Base-by-base conservation (phyloP, 495 filamentous ascomycete species). In the Aspergillus affinis region DNA sequence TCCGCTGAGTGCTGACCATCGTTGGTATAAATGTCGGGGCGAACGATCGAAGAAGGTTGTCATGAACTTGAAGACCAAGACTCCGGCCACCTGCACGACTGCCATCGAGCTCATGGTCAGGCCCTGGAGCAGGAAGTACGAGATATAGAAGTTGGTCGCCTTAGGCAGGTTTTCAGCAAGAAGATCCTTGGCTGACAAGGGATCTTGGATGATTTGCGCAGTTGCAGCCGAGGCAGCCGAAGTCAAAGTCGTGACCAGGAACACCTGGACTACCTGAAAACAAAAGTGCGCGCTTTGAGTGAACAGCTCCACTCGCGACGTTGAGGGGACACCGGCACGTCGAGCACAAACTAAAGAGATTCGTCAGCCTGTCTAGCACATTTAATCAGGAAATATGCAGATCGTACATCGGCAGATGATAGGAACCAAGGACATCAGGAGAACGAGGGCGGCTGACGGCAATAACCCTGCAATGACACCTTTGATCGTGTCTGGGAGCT, bases 241-340 rank as follows among this genome's bases (percentile, higher is more conserved):
- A 17, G 87, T 81, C 56, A 94, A 57, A 0, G 92, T 96, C 0
- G 90, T 84, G 51, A 97, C 84, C 21, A 97, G 75, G 75, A 96
- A 97, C 18, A 96, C 90, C 69, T 97, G 92, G 32, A 97, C 82
- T 44, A 97, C 90, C 70, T 96, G 92, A 79, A 96, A 97, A 51
- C 82, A 87, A 68, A 97, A 96, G 77, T 96, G 94, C 21, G 85
- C 89, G 62, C 89, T 92, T 67, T 97, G 92, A 0, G 89, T 90
- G 63, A 89, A 90, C 3, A 95, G 81, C 73, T 97, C 92, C 19
- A 96, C 88, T 12, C 84, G 80, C 2, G 90, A 86, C 8, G 82
- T 67, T 0, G 92, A 92, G 9, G 90, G 90, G 45, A 88, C 88
- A 12, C 92, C 92, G 13, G 89, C 78, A 51, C 91, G 75, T 66